Evolutionary conservation across 306 rosid genomes (phyloP), one percentile per base, ranked within the genome.

Genomic region (apple (Malus domestica)): DNA sequence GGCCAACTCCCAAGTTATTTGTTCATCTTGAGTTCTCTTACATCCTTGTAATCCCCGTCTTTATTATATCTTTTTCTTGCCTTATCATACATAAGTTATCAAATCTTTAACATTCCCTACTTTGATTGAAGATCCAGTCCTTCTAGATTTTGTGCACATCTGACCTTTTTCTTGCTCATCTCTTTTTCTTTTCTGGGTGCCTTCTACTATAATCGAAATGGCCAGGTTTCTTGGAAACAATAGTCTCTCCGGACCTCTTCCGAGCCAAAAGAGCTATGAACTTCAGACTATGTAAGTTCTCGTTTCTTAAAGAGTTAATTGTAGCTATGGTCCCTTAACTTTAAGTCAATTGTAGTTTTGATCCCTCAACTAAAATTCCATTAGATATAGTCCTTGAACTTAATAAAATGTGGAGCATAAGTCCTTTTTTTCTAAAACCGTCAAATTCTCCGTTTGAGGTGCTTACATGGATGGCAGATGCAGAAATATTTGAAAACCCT

Each of bases 211-310:
- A 4, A 20, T 23, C 57, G 52, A n/a, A 67, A 44, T 73, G 45
- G 15, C 58, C 70, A 82, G 85, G 64, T 82, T 77, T 77, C 85
- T 82, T 77, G 85, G 85, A 51, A 82, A 77, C 79, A 82, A 77
- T 38, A 77, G 79, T 68, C 52, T 82, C 15, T 71, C 79, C 67
- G 85, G 85, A 67, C 42, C 11, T 3, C 81, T 77, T 72, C 81
- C 81, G 20, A 52, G 44, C 75, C 54, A 45, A 67, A 77, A 75
- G 81, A 77, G 52, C 4, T 16, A 33, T 14, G 7, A 0, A 49
- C 76, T 81, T 59, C 38, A 59, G 4, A 55, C 19, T 12, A 29
- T 82, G 85, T 77, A 77, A 77, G 81, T 60, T 57, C 5, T 40
- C 15, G 5, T 77, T 46, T 14, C 42, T 4, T 19, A 57, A 11